Base-by-base conservation (phyloP, 176 grass and related monocot genomes). In the Calamus simplicifolius region DNA sequence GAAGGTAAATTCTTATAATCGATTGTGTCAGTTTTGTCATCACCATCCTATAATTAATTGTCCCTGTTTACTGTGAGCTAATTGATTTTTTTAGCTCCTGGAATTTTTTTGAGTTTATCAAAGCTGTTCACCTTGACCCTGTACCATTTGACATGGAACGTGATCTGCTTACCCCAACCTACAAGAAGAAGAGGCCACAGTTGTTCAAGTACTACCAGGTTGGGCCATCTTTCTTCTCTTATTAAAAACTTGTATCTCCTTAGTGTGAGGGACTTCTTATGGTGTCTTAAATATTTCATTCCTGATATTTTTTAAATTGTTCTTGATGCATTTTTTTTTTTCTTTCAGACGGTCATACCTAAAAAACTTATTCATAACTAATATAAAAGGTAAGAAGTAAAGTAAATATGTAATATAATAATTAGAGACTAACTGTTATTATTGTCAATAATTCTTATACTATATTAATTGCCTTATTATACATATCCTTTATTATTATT, bases 121-220 rank as follows among this genome's bases (percentile, higher is more conserved):
- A 57, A 66, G 87, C 75, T 18, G n/a, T n/a, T 54, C 87, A 97
- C 57, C 84, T 97, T 54, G 93, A 97, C 16, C 78, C 84, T 0
- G 16, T 80, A 55, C 81, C 75, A 16, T 97, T 97, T 85, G 93
- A 91, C 16, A 91, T 88, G 29, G 87, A 97, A 61, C 84, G 87
- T 2, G 81, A 78, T 29, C 76, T 97, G 28, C 82, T 97, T 29
- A 97, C 93, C 69, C 87, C 93, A 18, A 97, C 93, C 23, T 97
- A 67, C 63, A 97, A 97, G 67, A 97, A 88, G 84, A 97, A 97
- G 77, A 78, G 87, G 3, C 87, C 87, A 4, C 92, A 91, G 30
- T 27, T 97, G 83, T 84, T 85, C n/a, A 88, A 85, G 55, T 72
- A 97, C 57, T 91, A 97, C 19, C 81, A 91, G 93, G 87, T 91